Percentiles rank a stretch among this genome's conserved stretches.
These are phyloP conservation scores for Trypanosoma caninum DNA, from an alignment of 208 protist species.

Conservation along the genomic window DNA sequence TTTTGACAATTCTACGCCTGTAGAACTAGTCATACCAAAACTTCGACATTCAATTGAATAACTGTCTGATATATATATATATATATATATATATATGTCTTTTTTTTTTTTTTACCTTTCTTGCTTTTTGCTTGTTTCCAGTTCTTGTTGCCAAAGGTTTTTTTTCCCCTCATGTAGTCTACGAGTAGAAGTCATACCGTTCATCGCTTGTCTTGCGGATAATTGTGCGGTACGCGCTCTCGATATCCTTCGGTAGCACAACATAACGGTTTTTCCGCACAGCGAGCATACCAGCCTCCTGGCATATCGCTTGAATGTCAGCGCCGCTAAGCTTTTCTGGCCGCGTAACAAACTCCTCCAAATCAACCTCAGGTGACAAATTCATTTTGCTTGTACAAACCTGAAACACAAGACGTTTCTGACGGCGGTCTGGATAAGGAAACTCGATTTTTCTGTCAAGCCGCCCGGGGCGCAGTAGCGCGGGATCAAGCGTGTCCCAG, in stretches of 20 bases:
- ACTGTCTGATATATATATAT: neutral
- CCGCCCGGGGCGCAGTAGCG: constrained; percentile 97
- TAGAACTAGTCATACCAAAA: neutral
- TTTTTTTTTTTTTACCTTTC: neutral
- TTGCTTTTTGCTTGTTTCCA: neutral
- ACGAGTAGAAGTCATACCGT: constrained; percentile 87
- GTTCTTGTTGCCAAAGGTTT: neutral
- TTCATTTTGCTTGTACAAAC: constrained; percentile 99
- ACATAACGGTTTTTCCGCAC: constrained; percentile 99
- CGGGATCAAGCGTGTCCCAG: constrained; percentile 99
- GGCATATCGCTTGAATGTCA: constrained; percentile 99
- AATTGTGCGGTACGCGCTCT: constrained; percentile 95
- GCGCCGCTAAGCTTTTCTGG: constrained; percentile 98
- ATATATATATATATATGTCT: constrained; percentile 13
- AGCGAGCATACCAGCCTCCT: constrained; percentile 99
- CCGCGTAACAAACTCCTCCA: constrained; percentile 96
- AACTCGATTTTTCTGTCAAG: constrained; percentile 99
- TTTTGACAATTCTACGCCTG: neutral
- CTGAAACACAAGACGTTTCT: constrained; percentile 99
- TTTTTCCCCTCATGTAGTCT: neutral
- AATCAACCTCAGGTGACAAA: constrained; percentile 95
- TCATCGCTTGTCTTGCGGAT: constrained; percentile 84
- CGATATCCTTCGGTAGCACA: constrained; percentile 98
- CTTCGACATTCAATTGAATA: neutral
- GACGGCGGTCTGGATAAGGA: constrained; percentile 96